Conservation (phyloP, 2,329 filamentous ascomycete genomes). For the Microdochium trichocladiopsis region DNA sequence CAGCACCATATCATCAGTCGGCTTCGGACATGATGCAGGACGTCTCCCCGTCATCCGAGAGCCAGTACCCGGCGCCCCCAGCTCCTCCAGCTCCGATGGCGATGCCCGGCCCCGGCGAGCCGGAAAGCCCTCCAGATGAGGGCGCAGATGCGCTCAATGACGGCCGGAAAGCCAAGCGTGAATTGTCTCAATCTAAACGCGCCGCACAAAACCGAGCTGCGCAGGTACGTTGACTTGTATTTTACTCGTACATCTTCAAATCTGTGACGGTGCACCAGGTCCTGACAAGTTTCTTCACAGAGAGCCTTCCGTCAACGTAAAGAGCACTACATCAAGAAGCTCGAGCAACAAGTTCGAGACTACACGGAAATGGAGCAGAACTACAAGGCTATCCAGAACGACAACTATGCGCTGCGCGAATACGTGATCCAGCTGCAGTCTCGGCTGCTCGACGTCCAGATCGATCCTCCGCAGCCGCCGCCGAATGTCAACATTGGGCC, state of each 20-base stretch:
- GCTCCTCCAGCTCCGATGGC: background rate
- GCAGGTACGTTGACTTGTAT: constrained; percentile 58
- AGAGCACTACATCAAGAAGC: constrained; percentile 95
- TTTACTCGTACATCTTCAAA: background rate
- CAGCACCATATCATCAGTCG: background rate
- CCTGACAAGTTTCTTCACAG: constrained; percentile 39
- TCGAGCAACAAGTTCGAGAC: constrained; percentile 88
- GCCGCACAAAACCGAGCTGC: constrained; percentile 95
- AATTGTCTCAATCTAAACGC: constrained; percentile 90
- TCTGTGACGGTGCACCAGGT: background rate
- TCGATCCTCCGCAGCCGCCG: constrained; percentile 79
- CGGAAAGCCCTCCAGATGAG: constrained; percentile 11
- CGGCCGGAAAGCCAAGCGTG: constrained; percentile 75
- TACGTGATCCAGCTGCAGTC: constrained; percentile 90
- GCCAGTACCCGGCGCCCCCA: background rate
- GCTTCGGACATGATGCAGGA: background rate
- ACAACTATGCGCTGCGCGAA: constrained; percentile 86
- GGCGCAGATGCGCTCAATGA: constrained; percentile 31
- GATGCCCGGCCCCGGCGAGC: background rate
- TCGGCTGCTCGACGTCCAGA: constrained; percentile 73
- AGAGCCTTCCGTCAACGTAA: constrained; percentile 96
- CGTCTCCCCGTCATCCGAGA: background rate
- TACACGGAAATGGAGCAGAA: constrained; percentile 67
- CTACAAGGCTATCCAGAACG: constrained; percentile 73
- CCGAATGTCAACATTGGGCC: constrained; percentile 67